These are phyloP conservation scores for Starmerella davenportii DNA, from an alignment of 805 yeast genomes.

Conservation along the genomic window DNA sequence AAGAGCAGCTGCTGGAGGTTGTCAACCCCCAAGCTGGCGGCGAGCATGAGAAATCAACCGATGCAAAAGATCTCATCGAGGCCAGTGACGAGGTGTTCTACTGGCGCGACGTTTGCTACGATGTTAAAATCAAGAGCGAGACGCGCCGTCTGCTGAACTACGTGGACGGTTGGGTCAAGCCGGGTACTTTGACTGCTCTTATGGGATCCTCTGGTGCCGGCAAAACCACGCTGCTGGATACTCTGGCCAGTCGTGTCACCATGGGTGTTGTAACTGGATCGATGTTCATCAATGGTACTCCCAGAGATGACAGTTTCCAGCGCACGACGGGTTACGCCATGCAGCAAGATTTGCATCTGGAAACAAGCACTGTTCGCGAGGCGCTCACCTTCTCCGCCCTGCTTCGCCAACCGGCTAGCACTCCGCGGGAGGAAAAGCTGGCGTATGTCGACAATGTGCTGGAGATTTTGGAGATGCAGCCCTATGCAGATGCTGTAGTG, in stretches of 20 bases:
- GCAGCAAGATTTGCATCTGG: constrained; percentile 62
- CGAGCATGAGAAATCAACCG: constrained; percentile 14
- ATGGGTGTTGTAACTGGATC: constrained; percentile 58
- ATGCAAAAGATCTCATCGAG: constrained; percentile 16
- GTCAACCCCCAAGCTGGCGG: constrained; percentile 3
- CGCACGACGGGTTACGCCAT: constrained; percentile 67
- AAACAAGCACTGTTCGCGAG: constrained; percentile 55
- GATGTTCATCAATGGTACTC: constrained; percentile 51
- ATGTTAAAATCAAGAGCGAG: constrained; percentile 30
- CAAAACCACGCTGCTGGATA: constrained; percentile 59
- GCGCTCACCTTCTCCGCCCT: constrained; percentile 54
- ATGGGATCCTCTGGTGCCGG: constrained; percentile 87
- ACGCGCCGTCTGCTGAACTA: constrained; percentile 27
- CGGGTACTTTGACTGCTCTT: constrained; percentile 64
- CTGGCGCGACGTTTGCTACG: constrained; percentile 47
- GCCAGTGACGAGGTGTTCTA: constrained; percentile 33
- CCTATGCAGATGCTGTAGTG: constrained; percentile 61
- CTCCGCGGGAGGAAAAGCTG: constrained; percentile 39
- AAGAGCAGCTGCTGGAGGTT: constrained; percentile 25
- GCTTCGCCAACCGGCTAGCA: constrained; percentile 47
- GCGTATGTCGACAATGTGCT: constrained; percentile 55
- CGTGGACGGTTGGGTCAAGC: constrained; percentile 58
- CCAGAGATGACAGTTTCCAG: constrained; percentile 47
- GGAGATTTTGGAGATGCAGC: constrained; percentile 46
- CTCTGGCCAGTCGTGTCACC: constrained; percentile 51